Base-by-base conservation (phyloP, 2,329 filamentous ascomycete species). In the Fusarium falciforme region DNA sequence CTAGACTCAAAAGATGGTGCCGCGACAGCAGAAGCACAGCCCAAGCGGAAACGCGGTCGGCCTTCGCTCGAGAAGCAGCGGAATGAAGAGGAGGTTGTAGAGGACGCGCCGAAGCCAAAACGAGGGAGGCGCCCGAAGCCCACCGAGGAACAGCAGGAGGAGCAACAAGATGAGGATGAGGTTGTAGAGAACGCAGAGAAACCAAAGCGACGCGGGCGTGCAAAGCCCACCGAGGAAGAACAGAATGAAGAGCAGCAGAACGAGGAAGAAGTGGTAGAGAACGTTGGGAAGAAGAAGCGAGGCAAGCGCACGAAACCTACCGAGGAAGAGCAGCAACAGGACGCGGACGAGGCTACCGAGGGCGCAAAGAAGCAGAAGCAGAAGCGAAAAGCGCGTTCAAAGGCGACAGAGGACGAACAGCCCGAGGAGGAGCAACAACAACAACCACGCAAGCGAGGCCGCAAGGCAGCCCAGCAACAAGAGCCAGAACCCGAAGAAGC, bases 1-100 rank as follows among this genome's bases (percentile, higher is more conserved):
- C 47, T 75, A 3, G 67, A 74, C 57, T 65, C 73, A 14, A 78
- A 44, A 22, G 61, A 58, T 44, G 66, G 44, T 11, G 47, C 61
- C 9, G 40, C 36, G 47, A 63, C 67, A 33, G 58, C 61, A 54
- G 60, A 60, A 68, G 69, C 78, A 44, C 78, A 79, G 61, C 76
- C 79, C 20, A 83, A 83, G 72, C 77, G 79, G 44, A 82, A 81
- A 75, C 83, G 83, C 73, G 82, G 81, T 64, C 81, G 79, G 7
- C 77, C 79, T 27, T 81, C 82, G 16, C 61, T 79, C 5, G 72
- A 74, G 40, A 75, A 64, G 54, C 68, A 57, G 25, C 66, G 31
- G 16, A 44, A 64, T 44, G 60, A 64, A 57, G 64, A 62, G 4
- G 68, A 76, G 20, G 29, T 36, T n/a, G 59, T 49, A 11, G 68